Percentiles rank a stretch among this genome's conserved stretches.
Conservation (phyloP, 192 early-diverging fungal species). For the Coemansia sp. region DNA sequence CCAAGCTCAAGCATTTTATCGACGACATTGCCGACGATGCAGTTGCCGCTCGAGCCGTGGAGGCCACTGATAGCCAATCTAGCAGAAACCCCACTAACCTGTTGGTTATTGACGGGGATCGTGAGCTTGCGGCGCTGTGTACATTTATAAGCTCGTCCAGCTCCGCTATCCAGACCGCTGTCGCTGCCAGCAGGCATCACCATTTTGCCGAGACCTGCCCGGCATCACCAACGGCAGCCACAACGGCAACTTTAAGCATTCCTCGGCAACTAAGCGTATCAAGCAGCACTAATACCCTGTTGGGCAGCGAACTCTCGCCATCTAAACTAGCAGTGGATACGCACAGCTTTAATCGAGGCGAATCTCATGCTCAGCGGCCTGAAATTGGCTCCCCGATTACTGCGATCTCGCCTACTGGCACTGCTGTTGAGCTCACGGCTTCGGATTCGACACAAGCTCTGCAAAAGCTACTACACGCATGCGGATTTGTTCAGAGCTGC, state of each 20-base stretch:
- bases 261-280: not conserved
- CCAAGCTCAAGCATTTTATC: conserved; percentile 65
- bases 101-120: conserved; percentile 29
- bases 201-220: not conserved
- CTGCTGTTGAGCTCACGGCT: not conserved
- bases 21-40: conserved; percentile 53
- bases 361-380: too few species aligned
- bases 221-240: not conserved
- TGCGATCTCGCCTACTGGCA: not conserved
- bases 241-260: not conserved
- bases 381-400: not conserved
- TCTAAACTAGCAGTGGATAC: not conserved
- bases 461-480: conserved; percentile 13
- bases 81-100: not conserved
- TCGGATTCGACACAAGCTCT: not conserved
- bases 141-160: conserved; percentile 25
- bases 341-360: not conserved
- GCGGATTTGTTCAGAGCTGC: conserved; percentile 17
- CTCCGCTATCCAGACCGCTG: conserved; percentile 10
- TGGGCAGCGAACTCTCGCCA: not conserved
- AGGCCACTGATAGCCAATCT: not conserved
- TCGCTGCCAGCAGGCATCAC: not conserved
- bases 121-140: conserved; percentile 45
- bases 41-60: not conserved
- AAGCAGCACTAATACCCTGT: not conserved